A percentile compares a stretch with the other conserved stretches of the same genome.
phyloP scores from a whole-genome alignment of 306 rosid genomes.

The Castanea sativa region DNA sequence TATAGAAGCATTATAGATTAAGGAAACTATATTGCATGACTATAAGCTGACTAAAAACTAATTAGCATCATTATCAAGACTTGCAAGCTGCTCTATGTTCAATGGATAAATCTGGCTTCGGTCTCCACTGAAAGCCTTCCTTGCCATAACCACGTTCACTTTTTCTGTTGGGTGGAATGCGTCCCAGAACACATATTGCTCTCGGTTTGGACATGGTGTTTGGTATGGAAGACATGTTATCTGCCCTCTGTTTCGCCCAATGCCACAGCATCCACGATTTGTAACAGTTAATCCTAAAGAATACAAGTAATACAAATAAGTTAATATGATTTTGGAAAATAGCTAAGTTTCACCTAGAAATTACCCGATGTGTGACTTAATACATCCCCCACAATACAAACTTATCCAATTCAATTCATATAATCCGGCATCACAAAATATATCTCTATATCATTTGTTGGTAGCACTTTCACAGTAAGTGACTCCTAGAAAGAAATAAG shows the following conservation, averaged over 20 bases:
- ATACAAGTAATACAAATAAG: no score
- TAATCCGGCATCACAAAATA: no score
- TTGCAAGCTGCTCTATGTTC: slow-evolving; percentile 68
- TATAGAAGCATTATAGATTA: neutral
- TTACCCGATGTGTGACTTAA: no score
- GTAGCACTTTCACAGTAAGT: no score
- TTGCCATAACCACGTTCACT: slow-evolving; percentile 64
- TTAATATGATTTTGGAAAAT: no score
- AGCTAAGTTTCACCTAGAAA: no score
- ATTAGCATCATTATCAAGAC: slow-evolving; percentile 26
- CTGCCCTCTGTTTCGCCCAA: slow-evolving; percentile 89
- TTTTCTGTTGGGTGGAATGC: slow-evolving; percentile 94
- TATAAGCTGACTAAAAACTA: neutral
- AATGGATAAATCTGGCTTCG: slow-evolving; percentile 49
- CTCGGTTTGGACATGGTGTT: slow-evolving; percentile 70
- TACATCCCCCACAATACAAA: no score
- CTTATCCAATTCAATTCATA: no score
- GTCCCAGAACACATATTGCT: slow-evolving; percentile 80
- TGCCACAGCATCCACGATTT: slow-evolving; percentile 85
- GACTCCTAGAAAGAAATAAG: no score
- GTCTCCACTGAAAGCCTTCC: slow-evolving; percentile 65
- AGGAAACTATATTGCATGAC: neutral
- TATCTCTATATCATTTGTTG: no score
- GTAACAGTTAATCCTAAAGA: slow-evolving; percentile 49
- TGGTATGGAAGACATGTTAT: slow-evolving; percentile 82